Percentiles rank a stretch among this genome's conserved stretches.
Conservation (phyloP, 768 basidiomycete species). For the Podaxis sp. region DNA sequence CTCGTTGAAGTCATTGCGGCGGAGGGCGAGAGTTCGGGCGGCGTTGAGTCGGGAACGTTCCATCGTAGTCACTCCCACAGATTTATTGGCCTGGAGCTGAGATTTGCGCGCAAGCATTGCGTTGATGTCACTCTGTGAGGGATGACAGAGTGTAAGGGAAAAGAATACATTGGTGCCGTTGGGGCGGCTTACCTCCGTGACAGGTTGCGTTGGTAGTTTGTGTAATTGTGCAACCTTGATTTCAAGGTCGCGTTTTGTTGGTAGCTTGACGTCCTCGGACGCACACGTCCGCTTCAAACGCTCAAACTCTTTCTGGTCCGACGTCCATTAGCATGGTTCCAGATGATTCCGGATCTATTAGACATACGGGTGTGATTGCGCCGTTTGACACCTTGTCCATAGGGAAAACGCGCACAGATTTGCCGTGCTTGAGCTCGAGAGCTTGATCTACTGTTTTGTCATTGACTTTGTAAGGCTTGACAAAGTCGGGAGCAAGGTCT, state of each 20-base stretch:
- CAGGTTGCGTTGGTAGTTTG: slow-evolving; percentile 50
- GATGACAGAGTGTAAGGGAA: slow-evolving; percentile 8
- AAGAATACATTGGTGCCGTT: not conserved
- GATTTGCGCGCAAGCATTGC: slow-evolving; percentile 72
- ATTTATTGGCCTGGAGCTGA: slow-evolving; percentile 28
- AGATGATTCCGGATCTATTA: not conserved
- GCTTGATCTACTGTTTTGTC: slow-evolving; percentile 58
- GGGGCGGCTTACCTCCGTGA: slow-evolving; percentile 68
- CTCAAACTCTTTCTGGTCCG: slow-evolving; percentile 65
- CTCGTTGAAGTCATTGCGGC: slow-evolving; percentile 67
- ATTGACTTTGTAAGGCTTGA: slow-evolving; percentile 72
- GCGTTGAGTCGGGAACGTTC: slow-evolving; percentile 68
- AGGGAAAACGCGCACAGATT: slow-evolving; percentile 48
- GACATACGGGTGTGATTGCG: slow-evolving; percentile 54
- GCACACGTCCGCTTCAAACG: slow-evolving; percentile 44
- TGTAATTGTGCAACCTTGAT: slow-evolving; percentile 62
- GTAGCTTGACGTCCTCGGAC: slow-evolving; percentile 56
- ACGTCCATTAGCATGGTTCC: slow-evolving; percentile 5
- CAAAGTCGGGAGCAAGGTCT: slow-evolving; percentile 47
- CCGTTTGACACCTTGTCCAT: slow-evolving; percentile 91
- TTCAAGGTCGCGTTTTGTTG: slow-evolving; percentile 61
- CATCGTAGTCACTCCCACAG: slow-evolving; percentile 37
- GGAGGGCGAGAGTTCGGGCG: slow-evolving; percentile 67
- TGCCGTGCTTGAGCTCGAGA: slow-evolving; percentile 77
- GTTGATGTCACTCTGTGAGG: slow-evolving; percentile 69